These are phyloP conservation scores for Xylaria arbuscula DNA, from an alignment of 2,329 filamentous ascomycete species.

Conservation along the genomic window DNA sequence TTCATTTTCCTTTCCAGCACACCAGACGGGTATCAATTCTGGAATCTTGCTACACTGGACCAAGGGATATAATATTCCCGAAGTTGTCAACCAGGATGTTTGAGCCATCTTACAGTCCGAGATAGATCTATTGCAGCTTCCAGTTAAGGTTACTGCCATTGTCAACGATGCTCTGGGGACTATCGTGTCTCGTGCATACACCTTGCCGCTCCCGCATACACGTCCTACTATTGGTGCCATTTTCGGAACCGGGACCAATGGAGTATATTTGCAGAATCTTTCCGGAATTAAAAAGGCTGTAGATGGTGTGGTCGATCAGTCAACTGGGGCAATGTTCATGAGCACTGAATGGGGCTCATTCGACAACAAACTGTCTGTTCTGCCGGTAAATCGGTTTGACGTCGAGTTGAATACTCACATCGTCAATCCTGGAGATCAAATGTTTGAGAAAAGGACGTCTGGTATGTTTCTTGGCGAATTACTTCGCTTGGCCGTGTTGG, in stretches of 20 bases:
- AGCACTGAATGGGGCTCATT: conserved; percentile 8
- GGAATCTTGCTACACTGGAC: conserved; percentile 4
- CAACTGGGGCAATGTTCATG: conserved; percentile 1
- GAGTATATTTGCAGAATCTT: conserved; percentile 4
- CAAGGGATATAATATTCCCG: conserved; percentile 7
- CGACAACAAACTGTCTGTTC: conserved; percentile 9
- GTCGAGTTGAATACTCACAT: background rate
- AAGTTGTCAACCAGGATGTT: conserved; percentile 7
- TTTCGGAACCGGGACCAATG: conserved; percentile 2
- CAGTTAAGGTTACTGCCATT: conserved; percentile 6
- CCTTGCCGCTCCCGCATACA: too few relatives aligned
- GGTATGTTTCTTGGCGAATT: conserved; percentile 9
- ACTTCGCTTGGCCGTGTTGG: conserved; percentile 4
- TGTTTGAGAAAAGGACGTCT: conserved; percentile 6
- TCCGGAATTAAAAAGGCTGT: background rate
- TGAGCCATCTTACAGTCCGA: background rate
- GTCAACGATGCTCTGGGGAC: conserved; percentile 4
- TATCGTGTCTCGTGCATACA: conserved; percentile 10
- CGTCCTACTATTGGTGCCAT: conserved; percentile 4
- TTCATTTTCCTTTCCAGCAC: conserved; percentile 6
- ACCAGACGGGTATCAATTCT: conserved; percentile 2
- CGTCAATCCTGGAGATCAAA: conserved; percentile 2
- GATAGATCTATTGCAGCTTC: conserved; percentile 3
- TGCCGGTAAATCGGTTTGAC: conserved; percentile 1
- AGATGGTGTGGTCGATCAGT: background rate